These are phyloP conservation scores for Neoboletus magnificus DNA, from an alignment of 768 basidiomycete genomes.

Conservation along the genomic window DNA sequence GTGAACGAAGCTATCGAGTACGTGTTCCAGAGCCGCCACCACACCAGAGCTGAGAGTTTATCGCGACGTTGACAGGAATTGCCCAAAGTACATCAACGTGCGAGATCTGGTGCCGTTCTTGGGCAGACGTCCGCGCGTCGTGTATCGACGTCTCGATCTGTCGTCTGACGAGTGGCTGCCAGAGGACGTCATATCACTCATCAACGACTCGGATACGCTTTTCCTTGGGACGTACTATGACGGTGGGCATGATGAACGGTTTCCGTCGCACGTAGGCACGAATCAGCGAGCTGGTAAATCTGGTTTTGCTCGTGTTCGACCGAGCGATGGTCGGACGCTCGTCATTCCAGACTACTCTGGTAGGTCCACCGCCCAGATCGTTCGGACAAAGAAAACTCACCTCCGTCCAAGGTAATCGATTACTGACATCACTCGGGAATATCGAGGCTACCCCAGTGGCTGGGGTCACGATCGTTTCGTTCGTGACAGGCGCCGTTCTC, in stretches of 20 bases:
- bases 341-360: constrained; percentile 64
- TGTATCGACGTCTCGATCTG: constrained; percentile 35
- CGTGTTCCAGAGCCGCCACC: constrained; percentile 15
- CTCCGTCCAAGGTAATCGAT: constrained; percentile 47
- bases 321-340: constrained; percentile 51
- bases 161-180: constrained; percentile 43
- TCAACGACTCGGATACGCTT: constrained; percentile 50
- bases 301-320: constrained; percentile 57
- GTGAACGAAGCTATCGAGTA: constrained; percentile 63
- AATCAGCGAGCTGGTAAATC: constrained; percentile 62
- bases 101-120: constrained; percentile 48
- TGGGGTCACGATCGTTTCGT: constrained; percentile 53
- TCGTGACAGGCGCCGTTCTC: constrained; percentile 53
- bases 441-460: constrained; percentile 58
- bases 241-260: constrained; percentile 36
- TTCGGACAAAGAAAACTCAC: neutral
- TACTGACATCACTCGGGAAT: constrained; percentile 63
- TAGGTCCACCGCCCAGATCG: neutral
- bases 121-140: constrained; percentile 38
- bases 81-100: constrained; percentile 66
- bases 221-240: constrained; percentile 56
- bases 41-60: neutral
- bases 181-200: constrained; percentile 45
- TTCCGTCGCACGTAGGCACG: constrained; percentile 61
- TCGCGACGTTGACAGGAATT: constrained; percentile 43